Conservation (phyloP, 257 asterid genomes). For the Solanum phureja region DNA sequence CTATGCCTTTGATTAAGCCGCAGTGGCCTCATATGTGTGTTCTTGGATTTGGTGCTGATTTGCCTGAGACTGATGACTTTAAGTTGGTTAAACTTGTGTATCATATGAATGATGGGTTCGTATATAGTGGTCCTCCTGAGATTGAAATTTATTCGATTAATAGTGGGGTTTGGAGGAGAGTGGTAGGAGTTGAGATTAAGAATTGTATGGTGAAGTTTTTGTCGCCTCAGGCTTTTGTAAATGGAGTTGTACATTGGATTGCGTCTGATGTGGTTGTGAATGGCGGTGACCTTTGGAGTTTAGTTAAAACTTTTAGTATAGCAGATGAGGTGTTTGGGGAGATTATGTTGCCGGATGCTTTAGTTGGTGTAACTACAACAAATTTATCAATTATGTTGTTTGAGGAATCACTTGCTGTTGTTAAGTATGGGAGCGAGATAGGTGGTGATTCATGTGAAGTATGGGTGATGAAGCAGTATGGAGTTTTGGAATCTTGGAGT, state of each 20-base stretch:
- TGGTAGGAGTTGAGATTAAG: no score
- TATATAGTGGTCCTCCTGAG: no score
- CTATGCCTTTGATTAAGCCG: no score
- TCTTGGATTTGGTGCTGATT: no score
- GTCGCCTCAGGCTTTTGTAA: constrained; percentile 28
- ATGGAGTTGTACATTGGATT: constrained; percentile 44
- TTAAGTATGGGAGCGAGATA: not conserved
- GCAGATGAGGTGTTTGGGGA: constrained; percentile 32
- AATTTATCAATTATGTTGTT: constrained; percentile 5
- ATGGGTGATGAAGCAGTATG: constrained; percentile 11
- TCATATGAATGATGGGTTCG: no score
- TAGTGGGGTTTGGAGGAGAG: no score
- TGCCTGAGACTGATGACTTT: no score
- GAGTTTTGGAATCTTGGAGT: constrained; percentile 31
- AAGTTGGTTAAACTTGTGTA: no score
- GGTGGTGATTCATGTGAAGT: constrained; percentile 13
- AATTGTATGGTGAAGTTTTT: constrained; percentile 12
- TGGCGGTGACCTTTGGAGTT: not conserved
- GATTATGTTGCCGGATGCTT: constrained; percentile 23
- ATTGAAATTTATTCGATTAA: no score
- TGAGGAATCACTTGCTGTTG: constrained; percentile 22
- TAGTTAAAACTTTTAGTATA: constrained; percentile 24
- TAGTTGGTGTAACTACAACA: constrained; percentile 5
- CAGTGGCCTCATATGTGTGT: no score
- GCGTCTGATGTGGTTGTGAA: constrained; percentile 11